Conservation (phyloP, 495 filamentous ascomycete genomes). For the Penicillium argentinense region DNA sequence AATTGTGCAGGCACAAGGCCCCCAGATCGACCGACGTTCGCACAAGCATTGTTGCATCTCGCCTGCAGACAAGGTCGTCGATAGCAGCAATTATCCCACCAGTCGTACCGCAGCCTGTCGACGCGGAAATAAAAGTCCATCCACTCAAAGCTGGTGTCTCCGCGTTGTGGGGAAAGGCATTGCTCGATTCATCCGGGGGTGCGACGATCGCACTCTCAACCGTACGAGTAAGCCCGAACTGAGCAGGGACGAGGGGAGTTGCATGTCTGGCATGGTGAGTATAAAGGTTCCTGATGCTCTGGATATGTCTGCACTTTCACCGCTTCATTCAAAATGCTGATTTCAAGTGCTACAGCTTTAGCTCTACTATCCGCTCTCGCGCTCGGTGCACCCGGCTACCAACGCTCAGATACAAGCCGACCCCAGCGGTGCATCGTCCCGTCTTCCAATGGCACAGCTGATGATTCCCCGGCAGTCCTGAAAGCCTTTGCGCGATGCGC, state of each 20-base stretch:
- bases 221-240: not conserved
- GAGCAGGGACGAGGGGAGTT: not conserved
- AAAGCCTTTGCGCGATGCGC: constrained; percentile 33
- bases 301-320: too few species aligned
- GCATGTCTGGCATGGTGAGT: not conserved
- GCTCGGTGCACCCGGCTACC: constrained; percentile 5
- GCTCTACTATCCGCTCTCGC: constrained; percentile 4
- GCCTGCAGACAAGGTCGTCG: constrained; percentile 1
- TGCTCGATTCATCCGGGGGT: constrained; percentile 2
- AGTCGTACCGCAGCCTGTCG: constrained; percentile 1
- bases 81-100: constrained; percentile 12
- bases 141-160: constrained; percentile 10
- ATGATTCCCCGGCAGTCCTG: constrained; percentile 35
- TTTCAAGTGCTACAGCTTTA: not conserved
- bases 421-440: constrained; percentile 17
- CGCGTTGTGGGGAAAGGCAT: constrained; percentile 11
- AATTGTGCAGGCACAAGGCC: too few species aligned
- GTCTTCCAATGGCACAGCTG: constrained; percentile 29
- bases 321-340: constrained; percentile 8
- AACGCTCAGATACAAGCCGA: constrained; percentile 10
- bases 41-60: not conserved
- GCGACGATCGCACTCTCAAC: constrained; percentile 2
- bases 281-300: not conserved
- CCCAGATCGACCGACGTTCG: too few species aligned
- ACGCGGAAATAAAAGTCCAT: constrained; percentile 17